phyloP scores from a whole-genome alignment of 2,329 filamentous ascomycete species.

The Colletotrichum chlorophyti region DNA sequence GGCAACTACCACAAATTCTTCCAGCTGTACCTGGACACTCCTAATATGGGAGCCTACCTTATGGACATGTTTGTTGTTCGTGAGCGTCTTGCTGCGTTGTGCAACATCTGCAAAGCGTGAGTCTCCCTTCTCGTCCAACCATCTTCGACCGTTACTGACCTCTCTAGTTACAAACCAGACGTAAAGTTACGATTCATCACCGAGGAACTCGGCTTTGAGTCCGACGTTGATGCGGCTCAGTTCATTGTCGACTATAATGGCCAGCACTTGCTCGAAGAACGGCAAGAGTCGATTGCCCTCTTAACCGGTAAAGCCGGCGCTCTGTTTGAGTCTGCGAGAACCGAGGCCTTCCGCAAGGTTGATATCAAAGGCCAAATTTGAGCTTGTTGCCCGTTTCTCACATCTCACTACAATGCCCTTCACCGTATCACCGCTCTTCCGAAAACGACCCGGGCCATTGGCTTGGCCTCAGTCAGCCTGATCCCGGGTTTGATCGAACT shows the following conservation, averaged over 20 bases:
- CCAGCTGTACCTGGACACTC: conserved; percentile 90
- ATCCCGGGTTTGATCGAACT: not conserved
- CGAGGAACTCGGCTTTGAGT: conserved; percentile 95
- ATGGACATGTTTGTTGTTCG: conserved; percentile 99
- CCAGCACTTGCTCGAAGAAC: conserved; percentile 78
- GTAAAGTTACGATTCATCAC: conserved; percentile 90
- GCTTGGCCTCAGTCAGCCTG: not conserved
- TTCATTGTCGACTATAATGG: conserved; percentile 86
- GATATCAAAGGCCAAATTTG: conserved; percentile 98
- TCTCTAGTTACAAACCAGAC: conserved; percentile 93
- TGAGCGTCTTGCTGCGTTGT: conserved; percentile 88
- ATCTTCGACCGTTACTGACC: too few species aligned
- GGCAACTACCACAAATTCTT: conserved; percentile 99
- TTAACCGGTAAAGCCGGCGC: conserved; percentile 74
- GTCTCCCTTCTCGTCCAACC: too few species aligned
- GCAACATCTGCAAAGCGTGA: conserved; percentile 94
- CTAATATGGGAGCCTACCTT: conserved; percentile 96
- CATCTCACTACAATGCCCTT: conserved; percentile 17
- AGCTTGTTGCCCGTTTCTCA: conserved; percentile 38
- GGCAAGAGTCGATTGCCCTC: conserved; percentile 75
- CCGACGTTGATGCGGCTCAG: conserved; percentile 86
- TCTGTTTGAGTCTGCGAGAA: conserved; percentile 77
- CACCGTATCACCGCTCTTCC: conserved; percentile 2
- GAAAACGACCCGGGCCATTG: not conserved
- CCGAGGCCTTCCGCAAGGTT: conserved; percentile 81